Conservation (phyloP, 768 basidiomycete species). For the Coprinopsis marcescibilis region DNA sequence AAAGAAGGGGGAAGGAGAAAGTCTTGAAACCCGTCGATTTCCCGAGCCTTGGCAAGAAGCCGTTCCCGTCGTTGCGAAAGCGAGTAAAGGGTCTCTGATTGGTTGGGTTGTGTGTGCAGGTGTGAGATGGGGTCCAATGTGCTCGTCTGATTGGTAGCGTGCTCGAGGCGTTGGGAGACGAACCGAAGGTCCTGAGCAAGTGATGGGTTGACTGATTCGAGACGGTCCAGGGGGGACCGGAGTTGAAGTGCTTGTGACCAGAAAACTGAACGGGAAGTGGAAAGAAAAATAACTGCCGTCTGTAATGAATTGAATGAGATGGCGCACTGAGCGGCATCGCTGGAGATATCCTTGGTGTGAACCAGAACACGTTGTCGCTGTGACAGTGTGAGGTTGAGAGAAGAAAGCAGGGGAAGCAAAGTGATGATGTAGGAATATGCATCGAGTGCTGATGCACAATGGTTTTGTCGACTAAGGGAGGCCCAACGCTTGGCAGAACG, state of each 20-base stretch:
- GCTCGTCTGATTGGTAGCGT: background rate
- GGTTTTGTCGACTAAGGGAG: background rate
- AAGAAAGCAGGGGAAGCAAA: too few species aligned
- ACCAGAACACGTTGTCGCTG: background rate
- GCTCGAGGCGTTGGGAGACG: background rate
- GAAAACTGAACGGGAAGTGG: background rate
- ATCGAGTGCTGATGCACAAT: background rate
- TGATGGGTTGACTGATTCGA: background rate
- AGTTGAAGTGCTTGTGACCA: constrained; percentile 1
- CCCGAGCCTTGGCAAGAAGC: background rate
- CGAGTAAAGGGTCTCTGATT: background rate
- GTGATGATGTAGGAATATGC: background rate
- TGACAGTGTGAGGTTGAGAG: too few species aligned
- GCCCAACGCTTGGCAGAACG: background rate
- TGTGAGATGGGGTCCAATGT: background rate
- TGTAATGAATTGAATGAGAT: background rate
- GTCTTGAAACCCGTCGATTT: background rate
- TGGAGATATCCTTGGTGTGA: background rate
- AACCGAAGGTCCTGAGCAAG: background rate
- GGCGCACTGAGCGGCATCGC: background rate
- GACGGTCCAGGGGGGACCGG: background rate
- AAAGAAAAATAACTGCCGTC: constrained; percentile 1
- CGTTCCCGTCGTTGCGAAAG: background rate
- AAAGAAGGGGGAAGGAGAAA: constrained; percentile 1
- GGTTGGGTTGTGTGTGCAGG: background rate